These are phyloP conservation scores for Xylaria sp. DNA, from an alignment of 2,329 filamentous ascomycete genomes.

Conservation along the genomic window DNA sequence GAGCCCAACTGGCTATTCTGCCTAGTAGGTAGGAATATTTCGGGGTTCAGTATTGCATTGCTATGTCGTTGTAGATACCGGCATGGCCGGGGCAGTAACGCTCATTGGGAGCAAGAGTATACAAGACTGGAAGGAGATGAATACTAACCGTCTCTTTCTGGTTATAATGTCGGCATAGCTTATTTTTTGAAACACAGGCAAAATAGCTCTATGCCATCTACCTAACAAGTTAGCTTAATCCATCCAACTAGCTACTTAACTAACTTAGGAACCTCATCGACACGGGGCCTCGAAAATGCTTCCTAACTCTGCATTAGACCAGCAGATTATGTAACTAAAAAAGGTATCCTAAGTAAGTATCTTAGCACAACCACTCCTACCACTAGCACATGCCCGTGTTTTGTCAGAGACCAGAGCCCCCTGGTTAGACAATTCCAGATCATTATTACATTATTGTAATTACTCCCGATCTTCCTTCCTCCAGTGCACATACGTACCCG, in stretches of 20 bases:
- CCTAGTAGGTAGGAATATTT: background rate
- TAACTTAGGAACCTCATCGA: background rate
- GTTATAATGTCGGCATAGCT: background rate
- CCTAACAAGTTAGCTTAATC: background rate
- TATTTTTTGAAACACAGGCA: background rate
- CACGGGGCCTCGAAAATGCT: background rate
- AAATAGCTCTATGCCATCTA: background rate
- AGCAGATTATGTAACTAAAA: background rate
- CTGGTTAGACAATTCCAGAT: constrained; percentile 6
- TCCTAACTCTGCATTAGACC: background rate
- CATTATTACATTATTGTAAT: constrained; percentile 1
- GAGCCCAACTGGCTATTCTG: background rate
- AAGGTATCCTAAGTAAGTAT: background rate
- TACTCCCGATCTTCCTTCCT: background rate
- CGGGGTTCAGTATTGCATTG: background rate
- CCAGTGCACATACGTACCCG: background rate
- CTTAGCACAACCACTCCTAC: background rate
- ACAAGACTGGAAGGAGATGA: background rate
- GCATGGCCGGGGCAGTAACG: background rate
- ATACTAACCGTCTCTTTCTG: background rate
- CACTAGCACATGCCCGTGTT: constrained; percentile 1
- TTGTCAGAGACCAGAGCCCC: constrained; percentile 3
- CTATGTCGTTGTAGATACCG: background rate
- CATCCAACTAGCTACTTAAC: background rate
- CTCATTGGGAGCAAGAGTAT: background rate